Percentiles rank a stretch among this genome's conserved stretches.
Evolutionary conservation across 768 basidiomycete genomes (phyloP).

Genomic region (Crucibulum laeve): DNA sequence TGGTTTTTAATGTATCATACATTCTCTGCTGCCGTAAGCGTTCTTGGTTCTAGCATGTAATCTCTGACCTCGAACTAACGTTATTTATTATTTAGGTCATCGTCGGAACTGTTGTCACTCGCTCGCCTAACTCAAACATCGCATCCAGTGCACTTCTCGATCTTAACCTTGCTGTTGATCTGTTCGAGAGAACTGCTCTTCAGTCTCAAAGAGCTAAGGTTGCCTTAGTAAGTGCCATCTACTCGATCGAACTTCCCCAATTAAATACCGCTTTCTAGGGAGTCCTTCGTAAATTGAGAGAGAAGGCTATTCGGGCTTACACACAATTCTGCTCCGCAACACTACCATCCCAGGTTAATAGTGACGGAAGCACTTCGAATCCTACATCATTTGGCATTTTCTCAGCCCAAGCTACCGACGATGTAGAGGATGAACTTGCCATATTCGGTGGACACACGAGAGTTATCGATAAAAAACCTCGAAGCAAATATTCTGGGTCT

Average conservation of each 20-base stretch:
- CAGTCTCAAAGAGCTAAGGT: constrained; percentile 43
- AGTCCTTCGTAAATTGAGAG: constrained; percentile 39
- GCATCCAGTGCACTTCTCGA: constrained; percentile 46
- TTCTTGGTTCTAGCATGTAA: constrained; percentile 2
- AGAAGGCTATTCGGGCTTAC: constrained; percentile 37
- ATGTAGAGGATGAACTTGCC: constrained; percentile 42
- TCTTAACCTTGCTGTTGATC: constrained; percentile 37
- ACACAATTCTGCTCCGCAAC: constrained; percentile 16
- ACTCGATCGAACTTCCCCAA: not conserved
- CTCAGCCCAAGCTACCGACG: constrained; percentile 18
- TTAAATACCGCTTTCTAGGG: constrained; percentile 19
- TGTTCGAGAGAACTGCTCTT: constrained; percentile 41
- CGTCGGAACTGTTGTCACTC: constrained; percentile 56
- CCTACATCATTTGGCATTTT: constrained; percentile 5
- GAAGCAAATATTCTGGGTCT: constrained; percentile 10
- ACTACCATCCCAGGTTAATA: constrained; percentile 4
- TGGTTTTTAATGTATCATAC: constrained; percentile 50
- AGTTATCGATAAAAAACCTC: constrained; percentile 29
- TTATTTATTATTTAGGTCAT: constrained; percentile 35
- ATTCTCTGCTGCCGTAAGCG: constrained; percentile 43
- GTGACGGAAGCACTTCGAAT: not conserved
- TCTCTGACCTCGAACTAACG: not conserved
- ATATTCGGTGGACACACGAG: constrained; percentile 52
- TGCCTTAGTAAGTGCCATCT: constrained; percentile 32
- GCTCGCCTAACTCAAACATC: constrained; percentile 45